These are phyloP conservation scores for Neolentinus lepideus DNA, from an alignment of 1,284 basidiomycete species.

Conservation along the genomic window DNA sequence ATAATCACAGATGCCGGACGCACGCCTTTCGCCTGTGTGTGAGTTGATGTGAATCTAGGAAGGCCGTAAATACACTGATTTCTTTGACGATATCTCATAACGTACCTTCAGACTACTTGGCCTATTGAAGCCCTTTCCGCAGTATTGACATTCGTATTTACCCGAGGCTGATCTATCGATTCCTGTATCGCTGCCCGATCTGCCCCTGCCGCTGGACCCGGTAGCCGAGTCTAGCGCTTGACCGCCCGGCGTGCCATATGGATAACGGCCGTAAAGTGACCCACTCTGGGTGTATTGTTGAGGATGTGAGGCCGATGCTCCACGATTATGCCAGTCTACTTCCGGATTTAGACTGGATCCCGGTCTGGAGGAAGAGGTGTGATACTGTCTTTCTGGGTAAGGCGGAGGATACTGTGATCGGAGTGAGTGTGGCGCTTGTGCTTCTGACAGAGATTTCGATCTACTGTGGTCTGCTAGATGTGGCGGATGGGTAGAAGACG, in stretches of 20 bases:
- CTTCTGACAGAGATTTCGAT: background rate
- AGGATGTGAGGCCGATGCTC: background rate
- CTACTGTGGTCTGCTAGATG: background rate
- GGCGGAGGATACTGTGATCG: background rate
- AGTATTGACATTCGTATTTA: constrained; percentile 73
- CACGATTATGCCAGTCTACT: background rate
- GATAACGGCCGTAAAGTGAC: background rate
- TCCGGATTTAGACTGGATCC: background rate
- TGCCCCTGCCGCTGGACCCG: background rate
- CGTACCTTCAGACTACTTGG: constrained; percentile 74
- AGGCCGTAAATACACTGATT: constrained; percentile 8
- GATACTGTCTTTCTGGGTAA: background rate
- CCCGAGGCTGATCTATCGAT: constrained; percentile 15
- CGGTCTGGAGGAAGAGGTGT: background rate
- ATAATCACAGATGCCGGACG: constrained; percentile 23
- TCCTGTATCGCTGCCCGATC: background rate
- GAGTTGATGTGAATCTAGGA: constrained; percentile 75
- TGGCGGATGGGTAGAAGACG: background rate
- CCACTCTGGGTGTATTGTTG: background rate
- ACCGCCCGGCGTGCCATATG: background rate
- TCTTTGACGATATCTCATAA: constrained; percentile 5
- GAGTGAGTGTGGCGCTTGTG: background rate
- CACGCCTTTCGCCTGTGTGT: constrained; percentile 81
- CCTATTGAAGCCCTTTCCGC: constrained; percentile 73
- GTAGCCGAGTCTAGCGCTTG: background rate